These are phyloP conservation scores for Diaporthe longicolla DNA, from an alignment of 2,329 filamentous ascomycete genomes.

Conservation along the genomic window DNA sequence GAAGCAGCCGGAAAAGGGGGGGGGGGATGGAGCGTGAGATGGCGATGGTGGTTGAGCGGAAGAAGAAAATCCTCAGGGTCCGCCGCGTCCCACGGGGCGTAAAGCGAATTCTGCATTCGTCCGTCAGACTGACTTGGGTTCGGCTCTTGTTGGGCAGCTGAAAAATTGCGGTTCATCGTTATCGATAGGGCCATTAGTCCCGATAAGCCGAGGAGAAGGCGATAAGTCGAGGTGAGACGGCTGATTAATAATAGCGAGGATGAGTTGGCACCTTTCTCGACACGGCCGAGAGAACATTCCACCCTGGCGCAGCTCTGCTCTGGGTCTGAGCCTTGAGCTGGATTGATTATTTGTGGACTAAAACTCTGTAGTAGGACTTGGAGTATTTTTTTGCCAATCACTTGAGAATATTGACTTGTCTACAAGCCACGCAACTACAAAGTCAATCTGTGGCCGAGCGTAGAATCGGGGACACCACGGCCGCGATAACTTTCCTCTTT, in stretches of 20 bases:
- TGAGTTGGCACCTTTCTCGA: too few relatives aligned
- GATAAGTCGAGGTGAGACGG: neutral
- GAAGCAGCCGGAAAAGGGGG: constrained; percentile 32
- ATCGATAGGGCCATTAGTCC: constrained; percentile 20
- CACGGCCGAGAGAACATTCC: too few relatives aligned
- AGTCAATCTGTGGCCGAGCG: too few relatives aligned
- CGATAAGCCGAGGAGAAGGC: neutral
- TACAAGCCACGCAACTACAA: too few relatives aligned
- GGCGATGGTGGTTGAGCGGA: constrained; percentile 15
- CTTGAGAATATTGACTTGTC: too few relatives aligned
- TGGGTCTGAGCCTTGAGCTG: neutral
- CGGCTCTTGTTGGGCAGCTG: constrained; percentile 28
- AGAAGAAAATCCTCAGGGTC: constrained; percentile 32
- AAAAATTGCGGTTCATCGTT: constrained; percentile 26
- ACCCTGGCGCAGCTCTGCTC: neutral
- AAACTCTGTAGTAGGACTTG: neutral
- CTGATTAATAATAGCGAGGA: constrained; percentile 14
- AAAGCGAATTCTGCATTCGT: constrained; percentile 33
- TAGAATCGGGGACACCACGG: too few relatives aligned
- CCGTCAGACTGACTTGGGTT: constrained; percentile 14
- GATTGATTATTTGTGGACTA: too few relatives aligned
- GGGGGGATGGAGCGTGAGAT: constrained; percentile 24
- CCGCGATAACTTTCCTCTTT: constrained; percentile 27
- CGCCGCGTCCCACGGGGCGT: constrained; percentile 23
- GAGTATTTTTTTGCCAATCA: too few relatives aligned